Conservation (phyloP, 2,329 filamentous ascomycete species). For the Seiridium cupressi region DNA sequence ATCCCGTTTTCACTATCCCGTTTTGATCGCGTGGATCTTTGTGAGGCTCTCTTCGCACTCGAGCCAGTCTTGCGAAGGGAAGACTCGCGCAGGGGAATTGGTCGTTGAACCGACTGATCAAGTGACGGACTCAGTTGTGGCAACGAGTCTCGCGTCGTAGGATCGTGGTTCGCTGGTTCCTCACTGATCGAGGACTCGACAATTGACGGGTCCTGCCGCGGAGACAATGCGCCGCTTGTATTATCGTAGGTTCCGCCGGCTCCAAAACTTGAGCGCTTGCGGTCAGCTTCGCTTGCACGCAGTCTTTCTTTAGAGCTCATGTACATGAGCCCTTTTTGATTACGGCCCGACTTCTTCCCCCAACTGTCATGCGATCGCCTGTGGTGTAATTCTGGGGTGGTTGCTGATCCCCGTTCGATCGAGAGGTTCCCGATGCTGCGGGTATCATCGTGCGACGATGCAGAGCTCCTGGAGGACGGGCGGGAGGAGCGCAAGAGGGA, state of each 20-base stretch:
- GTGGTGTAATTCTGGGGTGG: constrained; percentile 47
- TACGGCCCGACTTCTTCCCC: constrained; percentile 54
- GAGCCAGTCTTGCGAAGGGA: constrained; percentile 60
- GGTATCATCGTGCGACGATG: constrained; percentile 55
- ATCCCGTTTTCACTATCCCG: constrained; percentile 38
- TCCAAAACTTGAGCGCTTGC: constrained; percentile 50
- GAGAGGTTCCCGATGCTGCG: constrained; percentile 65
- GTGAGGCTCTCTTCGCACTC: constrained; percentile 51
- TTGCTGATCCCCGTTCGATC: constrained; percentile 54
- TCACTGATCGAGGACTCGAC: constrained; percentile 56
- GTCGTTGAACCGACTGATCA: constrained; percentile 20
- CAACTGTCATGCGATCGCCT: constrained; percentile 61
- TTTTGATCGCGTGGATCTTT: constrained; percentile 48
- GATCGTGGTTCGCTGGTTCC: constrained; percentile 37
- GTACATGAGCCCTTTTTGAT: constrained; percentile 63
- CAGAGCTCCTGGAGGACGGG: constrained; percentile 58
- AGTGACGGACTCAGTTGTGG: constrained; percentile 17
- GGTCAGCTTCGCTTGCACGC: constrained; percentile 60
- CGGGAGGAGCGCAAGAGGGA: constrained; percentile 60
- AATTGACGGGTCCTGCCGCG: constrained; percentile 46
- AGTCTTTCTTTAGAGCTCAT: constrained; percentile 71
- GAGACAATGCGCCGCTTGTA: constrained; percentile 27
- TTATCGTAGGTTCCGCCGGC: constrained; percentile 38
- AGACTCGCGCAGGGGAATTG: constrained; percentile 66
- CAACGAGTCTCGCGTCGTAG: constrained; percentile 10